Percentiles rank a stretch among this genome's conserved stretches.
Evolutionary conservation across 495 filamentous ascomycete genomes (phyloP).

Genomic region (Penicillium goetzii): DNA sequence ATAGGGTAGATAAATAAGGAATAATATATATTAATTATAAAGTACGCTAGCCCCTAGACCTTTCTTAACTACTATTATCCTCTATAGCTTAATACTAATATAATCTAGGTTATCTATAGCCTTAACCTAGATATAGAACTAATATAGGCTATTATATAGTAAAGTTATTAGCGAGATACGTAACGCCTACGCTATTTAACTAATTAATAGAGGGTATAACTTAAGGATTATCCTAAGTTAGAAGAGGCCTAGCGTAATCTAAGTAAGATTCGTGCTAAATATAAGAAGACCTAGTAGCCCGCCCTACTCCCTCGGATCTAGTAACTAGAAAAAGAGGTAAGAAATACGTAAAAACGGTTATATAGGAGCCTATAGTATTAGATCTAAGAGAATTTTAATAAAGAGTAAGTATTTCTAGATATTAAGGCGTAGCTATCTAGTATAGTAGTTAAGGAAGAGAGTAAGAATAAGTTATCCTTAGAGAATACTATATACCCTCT

Average conservation of each 20-base stretch:
- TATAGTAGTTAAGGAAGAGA: conserved; percentile 12
- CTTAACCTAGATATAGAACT: neutral
- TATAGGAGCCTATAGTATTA: conserved; percentile 10
- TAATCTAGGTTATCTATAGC: neutral
- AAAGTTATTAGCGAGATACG: neutral
- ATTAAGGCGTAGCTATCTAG: conserved; percentile 18
- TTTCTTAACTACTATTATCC: neutral
- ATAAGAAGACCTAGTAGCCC: conserved; percentile 12
- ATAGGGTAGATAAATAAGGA: neutral
- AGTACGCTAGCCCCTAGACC: neutral
- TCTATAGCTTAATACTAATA: neutral
- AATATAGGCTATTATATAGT: neutral
- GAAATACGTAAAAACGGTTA: conserved; percentile 19
- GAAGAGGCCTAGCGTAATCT: neutral
- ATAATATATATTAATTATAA: neutral
- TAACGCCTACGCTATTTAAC: neutral
- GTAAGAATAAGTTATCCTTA: conserved; percentile 7
- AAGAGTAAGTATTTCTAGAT: conserved; percentile 22
- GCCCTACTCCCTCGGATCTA: conserved; percentile 8
- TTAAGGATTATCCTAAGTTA: neutral
- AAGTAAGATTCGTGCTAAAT: neutral
- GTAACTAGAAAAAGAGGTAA: conserved; percentile 14
- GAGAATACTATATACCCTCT: conserved; percentile 20
- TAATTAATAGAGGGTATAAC: neutral
- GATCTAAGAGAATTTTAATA: conserved; percentile 16